Conservation (phyloP, 2,329 filamentous ascomycete species). For the Botrytis cinerea region DNA sequence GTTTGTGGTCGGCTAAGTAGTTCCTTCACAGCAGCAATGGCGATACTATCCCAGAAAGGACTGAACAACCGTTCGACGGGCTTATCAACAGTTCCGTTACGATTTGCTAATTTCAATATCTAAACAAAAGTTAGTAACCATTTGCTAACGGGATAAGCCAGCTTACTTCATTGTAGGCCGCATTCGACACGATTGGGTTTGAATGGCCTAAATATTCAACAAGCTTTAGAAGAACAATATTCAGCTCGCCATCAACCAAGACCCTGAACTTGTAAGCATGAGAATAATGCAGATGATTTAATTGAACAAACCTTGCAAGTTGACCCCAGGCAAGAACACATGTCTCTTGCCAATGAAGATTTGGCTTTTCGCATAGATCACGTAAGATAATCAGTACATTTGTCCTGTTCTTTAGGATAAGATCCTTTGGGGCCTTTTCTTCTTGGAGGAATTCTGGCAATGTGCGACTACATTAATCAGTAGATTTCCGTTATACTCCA, state of each 20-base stretch:
- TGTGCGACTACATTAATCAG: conserved; percentile 53
- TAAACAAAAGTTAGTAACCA: conserved; percentile 37
- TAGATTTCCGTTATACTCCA: not conserved
- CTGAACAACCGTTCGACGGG: conserved; percentile 71
- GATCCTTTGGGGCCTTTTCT: conserved; percentile 40
- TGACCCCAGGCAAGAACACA: conserved; percentile 85
- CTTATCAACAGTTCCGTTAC: conserved; percentile 60
- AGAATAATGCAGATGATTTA: conserved; percentile 5
- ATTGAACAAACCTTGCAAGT: conserved; percentile 62
- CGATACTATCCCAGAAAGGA: conserved; percentile 87
- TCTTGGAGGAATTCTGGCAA: conserved; percentile 65
- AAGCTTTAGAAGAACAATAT: conserved; percentile 79
- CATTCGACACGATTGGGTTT: conserved; percentile 75
- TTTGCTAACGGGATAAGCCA: not conserved
- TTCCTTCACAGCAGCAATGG: conserved; percentile 80
- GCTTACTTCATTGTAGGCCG: conserved; percentile 78
- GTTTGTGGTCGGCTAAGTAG: conserved; percentile 79
- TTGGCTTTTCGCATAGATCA: conserved; percentile 68
- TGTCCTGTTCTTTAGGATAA: conserved; percentile 65
- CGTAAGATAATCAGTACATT: conserved; percentile 71
- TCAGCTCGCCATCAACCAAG: conserved; percentile 79
- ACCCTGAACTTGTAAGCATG: conserved; percentile 48
- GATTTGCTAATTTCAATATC: conserved; percentile 71
- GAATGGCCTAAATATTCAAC: conserved; percentile 84
- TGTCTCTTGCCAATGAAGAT: conserved; percentile 73